Evolutionary conservation across 192 early-diverging fungal species (phyloP).

Genomic region (Gryganskiella cystojenkinii): DNA sequence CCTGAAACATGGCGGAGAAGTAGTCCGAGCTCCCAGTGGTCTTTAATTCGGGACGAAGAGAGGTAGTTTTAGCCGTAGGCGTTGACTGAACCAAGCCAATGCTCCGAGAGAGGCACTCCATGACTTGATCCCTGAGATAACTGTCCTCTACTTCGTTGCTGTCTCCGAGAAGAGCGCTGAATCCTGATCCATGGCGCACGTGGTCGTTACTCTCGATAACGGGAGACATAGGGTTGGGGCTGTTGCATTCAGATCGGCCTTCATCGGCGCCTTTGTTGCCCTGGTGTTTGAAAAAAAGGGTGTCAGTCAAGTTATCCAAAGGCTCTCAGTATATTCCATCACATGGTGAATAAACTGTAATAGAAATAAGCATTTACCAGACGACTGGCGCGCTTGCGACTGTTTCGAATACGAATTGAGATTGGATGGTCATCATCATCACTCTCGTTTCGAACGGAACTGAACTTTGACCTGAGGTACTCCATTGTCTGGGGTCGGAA

Average conservation of each 20-base stretch:
- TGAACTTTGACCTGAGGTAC: constrained; percentile 60
- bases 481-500: constrained; percentile 66
- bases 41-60: constrained; percentile 28
- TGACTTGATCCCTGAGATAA: constrained; percentile 68
- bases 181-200: constrained; percentile 52
- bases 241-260: constrained; percentile 8
- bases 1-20: constrained; percentile 48
- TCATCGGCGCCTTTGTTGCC: constrained; percentile 2
- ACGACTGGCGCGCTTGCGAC: constrained; percentile 20
- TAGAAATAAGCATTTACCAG: constrained; percentile 12
- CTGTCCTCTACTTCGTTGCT: constrained; percentile 65
- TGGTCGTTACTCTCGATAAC: constrained; percentile 24
- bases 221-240: constrained; percentile 29
- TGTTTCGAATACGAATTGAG: constrained; percentile 44
- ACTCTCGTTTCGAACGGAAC: constrained; percentile 48
- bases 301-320: neutral
- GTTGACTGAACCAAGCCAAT: constrained; percentile 61
- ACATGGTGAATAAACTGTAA: neutral
- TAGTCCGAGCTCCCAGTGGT: constrained; percentile 45
- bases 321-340: neutral
- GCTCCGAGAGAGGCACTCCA: constrained; percentile 68
- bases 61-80: constrained; percentile 3
- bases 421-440: constrained; percentile 50
- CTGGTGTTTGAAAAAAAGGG: constrained; percentile 3
- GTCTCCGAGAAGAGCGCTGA: constrained; percentile 48